phyloP scores from a whole-genome alignment of 164 flowering plant species.

The Berberis thunbergii region DNA sequence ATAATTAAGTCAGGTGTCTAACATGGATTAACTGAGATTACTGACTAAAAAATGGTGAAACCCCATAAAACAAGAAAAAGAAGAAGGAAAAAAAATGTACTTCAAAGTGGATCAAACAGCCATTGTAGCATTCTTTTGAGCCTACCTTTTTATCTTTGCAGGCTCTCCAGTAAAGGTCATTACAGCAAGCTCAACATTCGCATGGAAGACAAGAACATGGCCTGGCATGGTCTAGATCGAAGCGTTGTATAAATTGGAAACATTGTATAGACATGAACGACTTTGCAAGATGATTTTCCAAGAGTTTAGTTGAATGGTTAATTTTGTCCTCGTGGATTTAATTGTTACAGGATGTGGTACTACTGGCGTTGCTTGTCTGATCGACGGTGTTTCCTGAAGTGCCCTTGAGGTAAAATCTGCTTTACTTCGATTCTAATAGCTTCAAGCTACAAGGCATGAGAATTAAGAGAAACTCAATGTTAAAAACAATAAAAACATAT shows the following conservation, averaged over 20 bases:
- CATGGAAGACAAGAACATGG: conserved; percentile 46
- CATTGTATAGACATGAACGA: conserved; percentile 39
- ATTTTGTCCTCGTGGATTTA: conserved; percentile 71
- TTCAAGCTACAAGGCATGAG: conserved; percentile 40
- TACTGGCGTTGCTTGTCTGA: conserved; percentile 90
- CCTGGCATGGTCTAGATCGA: conserved; percentile 39
- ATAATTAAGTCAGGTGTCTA: too few species aligned
- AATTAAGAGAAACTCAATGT: background rate
- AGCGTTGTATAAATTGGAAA: conserved; percentile 47
- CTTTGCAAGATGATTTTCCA: conserved; percentile 94
- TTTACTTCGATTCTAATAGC: conserved; percentile 59
- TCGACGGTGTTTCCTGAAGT: conserved; percentile 55
- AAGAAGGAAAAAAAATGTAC: conserved; percentile 17
- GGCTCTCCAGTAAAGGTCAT: conserved; percentile 51
- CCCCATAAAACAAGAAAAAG: background rate
- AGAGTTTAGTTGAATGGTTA: conserved; percentile 64
- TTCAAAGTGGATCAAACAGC: conserved; percentile 55
- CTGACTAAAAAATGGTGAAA: too few species aligned
- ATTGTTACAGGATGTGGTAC: conserved; percentile 81
- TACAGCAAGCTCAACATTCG: conserved; percentile 57
- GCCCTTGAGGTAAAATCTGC: conserved; percentile 73
- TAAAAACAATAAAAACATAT: background rate
- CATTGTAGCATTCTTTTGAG: conserved; percentile 71
- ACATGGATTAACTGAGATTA: too few species aligned
- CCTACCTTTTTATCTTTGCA: conserved; percentile 64